Conservation (phyloP, 2,329 filamentous ascomycete genomes). For the Ascochyta fabae region DNA sequence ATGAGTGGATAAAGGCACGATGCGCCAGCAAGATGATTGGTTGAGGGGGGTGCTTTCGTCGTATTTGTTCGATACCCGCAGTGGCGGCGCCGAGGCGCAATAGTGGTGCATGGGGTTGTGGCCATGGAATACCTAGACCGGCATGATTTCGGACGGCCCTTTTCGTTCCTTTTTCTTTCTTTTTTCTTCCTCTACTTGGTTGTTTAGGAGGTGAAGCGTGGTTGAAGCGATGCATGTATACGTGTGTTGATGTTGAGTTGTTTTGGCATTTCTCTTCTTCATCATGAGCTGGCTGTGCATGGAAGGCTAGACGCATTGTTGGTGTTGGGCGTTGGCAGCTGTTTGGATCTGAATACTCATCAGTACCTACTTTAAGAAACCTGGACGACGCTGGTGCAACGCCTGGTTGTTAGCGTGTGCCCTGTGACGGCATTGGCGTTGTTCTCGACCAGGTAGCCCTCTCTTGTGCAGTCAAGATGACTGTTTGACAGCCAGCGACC, state of each 20-base stretch:
- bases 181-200: not conserved
- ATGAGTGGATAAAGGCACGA: slow-evolving; percentile 6
- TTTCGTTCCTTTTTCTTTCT: too few species aligned
- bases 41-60: not conserved
- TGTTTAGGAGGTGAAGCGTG: not conserved
- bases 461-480: not conserved
- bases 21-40: not conserved
- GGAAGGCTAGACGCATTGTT: not conserved
- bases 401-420: not conserved
- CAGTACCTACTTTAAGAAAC: too few species aligned
- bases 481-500: not conserved
- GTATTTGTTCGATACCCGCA: slow-evolving; percentile 9
- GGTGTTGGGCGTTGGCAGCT: not conserved
- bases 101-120: not conserved
- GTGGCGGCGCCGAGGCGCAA: slow-evolving; percentile 1
- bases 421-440: not conserved
- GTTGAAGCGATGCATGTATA: not conserved
- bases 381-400: not conserved
- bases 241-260: not conserved
- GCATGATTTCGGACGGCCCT: not conserved
- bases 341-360: not conserved
- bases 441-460: slow-evolving; percentile 2
- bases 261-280: not conserved
- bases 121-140: not conserved
- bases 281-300: not conserved